Evolutionary conservation across 78 protist species (phyloP).

Genomic region (Polysphondylium violaceum): DNA sequence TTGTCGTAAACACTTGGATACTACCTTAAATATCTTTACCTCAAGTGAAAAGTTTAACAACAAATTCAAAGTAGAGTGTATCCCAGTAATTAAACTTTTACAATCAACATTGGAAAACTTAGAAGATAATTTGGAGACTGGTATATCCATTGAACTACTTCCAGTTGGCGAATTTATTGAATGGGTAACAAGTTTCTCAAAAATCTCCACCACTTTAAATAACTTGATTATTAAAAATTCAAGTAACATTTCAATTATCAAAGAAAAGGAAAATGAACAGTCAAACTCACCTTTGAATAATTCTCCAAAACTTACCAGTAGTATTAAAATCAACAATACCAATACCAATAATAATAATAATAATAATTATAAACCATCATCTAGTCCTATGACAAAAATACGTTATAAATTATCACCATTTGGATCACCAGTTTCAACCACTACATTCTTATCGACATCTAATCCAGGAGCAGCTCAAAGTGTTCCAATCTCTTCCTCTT

Average conservation of each 20-base stretch:
- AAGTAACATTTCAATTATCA: neutral
- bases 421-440: neutral
- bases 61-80: constrained; percentile 42
- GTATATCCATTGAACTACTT: constrained; percentile 43
- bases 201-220: constrained; percentile 44
- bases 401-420: constrained; percentile 11
- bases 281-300: neutral
- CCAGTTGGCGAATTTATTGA: constrained; percentile 26
- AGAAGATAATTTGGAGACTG: constrained; percentile 38
- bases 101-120: constrained; percentile 11
- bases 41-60: constrained; percentile 6
- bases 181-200: constrained; percentile 42
- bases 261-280: neutral
- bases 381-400: neutral
- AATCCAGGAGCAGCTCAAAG: neutral
- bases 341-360: constrained; percentile 2
- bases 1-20: constrained; percentile 24
- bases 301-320: neutral
- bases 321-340: neutral
- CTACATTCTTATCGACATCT: neutral
- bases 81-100: constrained; percentile 34
- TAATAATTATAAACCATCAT: neutral
- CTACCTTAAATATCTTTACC: constrained; percentile 13
- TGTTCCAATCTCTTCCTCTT: neutral
- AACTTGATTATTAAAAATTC: constrained; percentile 33